Evolutionary conservation across 108 stramenopile species (phyloP).

Genomic region (Fistulifera pelliculosa): DNA sequence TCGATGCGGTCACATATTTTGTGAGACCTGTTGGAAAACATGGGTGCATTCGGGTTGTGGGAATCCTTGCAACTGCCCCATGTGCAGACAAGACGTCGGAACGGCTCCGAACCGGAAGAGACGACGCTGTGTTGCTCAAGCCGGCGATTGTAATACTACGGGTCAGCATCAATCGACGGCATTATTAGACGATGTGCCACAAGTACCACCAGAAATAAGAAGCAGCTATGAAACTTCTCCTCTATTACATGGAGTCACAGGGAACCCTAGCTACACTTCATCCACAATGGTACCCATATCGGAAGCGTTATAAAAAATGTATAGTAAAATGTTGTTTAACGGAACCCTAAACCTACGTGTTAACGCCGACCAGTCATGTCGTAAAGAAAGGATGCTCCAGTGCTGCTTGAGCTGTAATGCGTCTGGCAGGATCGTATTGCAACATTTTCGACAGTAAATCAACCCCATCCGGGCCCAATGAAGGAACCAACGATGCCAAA

Average conservation of each 20-base stretch:
- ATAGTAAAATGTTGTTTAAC: too few species aligned
- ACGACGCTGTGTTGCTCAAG: not conserved
- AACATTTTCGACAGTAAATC: slow-evolving; percentile 85
- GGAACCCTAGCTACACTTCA: too few species aligned
- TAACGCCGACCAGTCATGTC: slow-evolving; percentile 45
- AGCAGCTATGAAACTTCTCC: too few species aligned
- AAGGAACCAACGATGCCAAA: slow-evolving; percentile 79
- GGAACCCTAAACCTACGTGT: not conserved
- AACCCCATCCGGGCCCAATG: slow-evolving; percentile 65
- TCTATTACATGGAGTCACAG: too few species aligned
- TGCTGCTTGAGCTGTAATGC: slow-evolving; percentile 89
- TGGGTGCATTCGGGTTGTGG: slow-evolving; percentile 74
- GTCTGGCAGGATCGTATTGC: slow-evolving; percentile 84
- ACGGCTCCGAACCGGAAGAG: slow-evolving; percentile 6
- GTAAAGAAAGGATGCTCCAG: slow-evolving; percentile 90
- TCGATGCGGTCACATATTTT: slow-evolving; percentile 86
- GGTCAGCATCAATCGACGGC: too few species aligned
- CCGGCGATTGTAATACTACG: too few species aligned
- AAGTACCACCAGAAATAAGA: too few species aligned
- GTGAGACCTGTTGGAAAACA: slow-evolving; percentile 72
- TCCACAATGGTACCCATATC: too few species aligned
- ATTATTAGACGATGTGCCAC: too few species aligned
- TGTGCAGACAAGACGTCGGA: slow-evolving; percentile 76
- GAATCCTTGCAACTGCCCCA: slow-evolving; percentile 73
- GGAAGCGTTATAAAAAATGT: too few species aligned